Conservation (phyloP, 306 rosid genomes). For the Cucumis melo region DNA sequence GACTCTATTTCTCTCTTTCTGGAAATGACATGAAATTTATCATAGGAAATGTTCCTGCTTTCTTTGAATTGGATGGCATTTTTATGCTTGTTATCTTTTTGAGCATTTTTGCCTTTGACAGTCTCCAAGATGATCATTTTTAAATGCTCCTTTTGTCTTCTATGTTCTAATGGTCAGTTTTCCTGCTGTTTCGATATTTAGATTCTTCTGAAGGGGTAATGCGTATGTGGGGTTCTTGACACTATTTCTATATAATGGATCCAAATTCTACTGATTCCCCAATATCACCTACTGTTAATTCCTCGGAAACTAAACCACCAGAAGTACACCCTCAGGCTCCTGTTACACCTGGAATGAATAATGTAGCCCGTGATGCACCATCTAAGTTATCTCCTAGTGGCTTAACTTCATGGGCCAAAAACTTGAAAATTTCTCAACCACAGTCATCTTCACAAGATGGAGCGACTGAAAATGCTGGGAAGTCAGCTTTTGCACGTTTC, state of each 20-base stretch:
- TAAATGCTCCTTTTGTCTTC: background rate
- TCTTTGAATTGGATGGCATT: background rate
- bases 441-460: constrained; percentile 51
- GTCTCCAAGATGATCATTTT: background rate
- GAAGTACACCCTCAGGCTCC: constrained; percentile 21
- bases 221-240: constrained; percentile 19
- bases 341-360: constrained; percentile 28
- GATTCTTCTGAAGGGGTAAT: background rate
- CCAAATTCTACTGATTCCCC: constrained; percentile 37
- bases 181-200: background rate
- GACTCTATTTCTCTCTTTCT: background rate
- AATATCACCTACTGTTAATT: constrained; percentile 22
- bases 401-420: constrained; percentile 83
- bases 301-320: constrained; percentile 21
- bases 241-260: constrained; percentile 42
- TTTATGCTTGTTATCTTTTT: background rate
- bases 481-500: constrained; percentile 67
- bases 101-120: background rate
- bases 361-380: constrained; percentile 29
- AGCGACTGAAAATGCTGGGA: constrained; percentile 50
- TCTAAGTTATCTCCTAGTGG: constrained; percentile 43
- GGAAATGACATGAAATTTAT: background rate
- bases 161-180: background rate
- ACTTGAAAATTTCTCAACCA: constrained; percentile 63
- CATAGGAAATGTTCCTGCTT: background rate